Base-by-base conservation (phyloP, 2,329 filamentous ascomycete species). In the Aspergillus clavatus region DNA sequence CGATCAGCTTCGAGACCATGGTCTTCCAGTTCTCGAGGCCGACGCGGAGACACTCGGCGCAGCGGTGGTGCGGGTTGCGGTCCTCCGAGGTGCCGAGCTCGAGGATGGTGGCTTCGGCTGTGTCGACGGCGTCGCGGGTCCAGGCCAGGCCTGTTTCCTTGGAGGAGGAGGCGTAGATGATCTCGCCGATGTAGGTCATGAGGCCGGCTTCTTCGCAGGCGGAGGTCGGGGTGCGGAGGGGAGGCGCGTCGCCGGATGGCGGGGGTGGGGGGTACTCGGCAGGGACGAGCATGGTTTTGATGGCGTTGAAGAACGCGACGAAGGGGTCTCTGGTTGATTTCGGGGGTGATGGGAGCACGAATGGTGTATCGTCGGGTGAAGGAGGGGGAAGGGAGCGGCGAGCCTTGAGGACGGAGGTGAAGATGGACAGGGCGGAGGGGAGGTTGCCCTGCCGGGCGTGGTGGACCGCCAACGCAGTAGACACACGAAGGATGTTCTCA, bases 151-250 rank as follows among this genome's bases (percentile, higher is more conserved):
- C 91, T 49, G 86, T 83, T 39, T 87, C 82, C 14, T 66, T 72
- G 14, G 73, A 70, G n/a, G 79, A 77, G 4, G 79, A 79, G 0
- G 87, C 80, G 66, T 86, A 96, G 24, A 97, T 77, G 41, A 97
- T 95, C 70, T 97, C 91, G 47, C 91, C 91, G 51, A 97, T 91
- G 67, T 95, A 93, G 19, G 89, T 78, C 75, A 89, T 89, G 11
- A 96, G 70, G 0, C 82, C 88, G 2, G 89, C 89, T 67, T 96
- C 90, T 54, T 93, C 85, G 66, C 90, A 96, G 28, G 79, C 77
- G 53, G 87, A 81, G 22, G 77, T 73, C 7, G 81, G 62, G 44
- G 79, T 80, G 38, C 87, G 84, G 45, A 76, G 69, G 0, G 90
- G 81, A 0, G 84, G 76, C 3, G 79, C 70, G 38, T 85, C 80